A percentile compares a stretch with the other conserved stretches of the same genome.
These are phyloP conservation scores for Phanerochaete sordida DNA, from an alignment of 768 basidiomycete species.

Conservation along the genomic window DNA sequence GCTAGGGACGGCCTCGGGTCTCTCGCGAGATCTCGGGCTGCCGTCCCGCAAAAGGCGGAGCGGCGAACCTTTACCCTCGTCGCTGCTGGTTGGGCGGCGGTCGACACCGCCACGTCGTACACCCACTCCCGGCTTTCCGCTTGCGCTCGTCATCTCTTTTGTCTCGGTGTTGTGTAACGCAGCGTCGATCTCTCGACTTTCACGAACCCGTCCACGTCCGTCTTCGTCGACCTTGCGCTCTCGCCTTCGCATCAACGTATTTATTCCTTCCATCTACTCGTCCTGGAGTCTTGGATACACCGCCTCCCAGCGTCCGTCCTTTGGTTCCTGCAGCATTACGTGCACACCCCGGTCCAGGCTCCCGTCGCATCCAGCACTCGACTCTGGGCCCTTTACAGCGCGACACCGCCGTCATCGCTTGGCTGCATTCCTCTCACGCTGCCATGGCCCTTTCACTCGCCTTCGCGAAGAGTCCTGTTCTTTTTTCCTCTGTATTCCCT, in stretches of 20 bases:
- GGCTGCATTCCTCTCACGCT: not conserved
- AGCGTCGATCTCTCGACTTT: not conserved
- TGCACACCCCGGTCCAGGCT: conserved; percentile 2
- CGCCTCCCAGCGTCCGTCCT: not conserved
- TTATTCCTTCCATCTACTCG: not conserved
- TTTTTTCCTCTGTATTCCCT: not conserved
- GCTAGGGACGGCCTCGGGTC: not conserved
- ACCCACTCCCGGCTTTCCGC: not conserved
- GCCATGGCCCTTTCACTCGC: not conserved
- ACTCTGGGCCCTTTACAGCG: not conserved
- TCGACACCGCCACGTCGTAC: not conserved
- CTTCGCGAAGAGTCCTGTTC: not conserved
- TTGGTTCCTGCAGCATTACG: not conserved
- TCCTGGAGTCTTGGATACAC: not conserved
- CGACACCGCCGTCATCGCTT: not conserved
- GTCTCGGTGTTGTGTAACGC: not conserved
- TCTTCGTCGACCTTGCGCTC: not conserved
- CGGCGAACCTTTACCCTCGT: not conserved
- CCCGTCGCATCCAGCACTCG: too few species aligned
- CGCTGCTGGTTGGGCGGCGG: not conserved
- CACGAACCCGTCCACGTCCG: not conserved
- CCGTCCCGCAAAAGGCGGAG: conserved; percentile 5
- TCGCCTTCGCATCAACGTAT: not conserved
- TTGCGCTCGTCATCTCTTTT: not conserved
- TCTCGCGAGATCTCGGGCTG: not conserved